These are phyloP conservation scores for Aaosphaeria arxii DNA, from an alignment of 2,329 filamentous ascomycete species.

Conservation along the genomic window DNA sequence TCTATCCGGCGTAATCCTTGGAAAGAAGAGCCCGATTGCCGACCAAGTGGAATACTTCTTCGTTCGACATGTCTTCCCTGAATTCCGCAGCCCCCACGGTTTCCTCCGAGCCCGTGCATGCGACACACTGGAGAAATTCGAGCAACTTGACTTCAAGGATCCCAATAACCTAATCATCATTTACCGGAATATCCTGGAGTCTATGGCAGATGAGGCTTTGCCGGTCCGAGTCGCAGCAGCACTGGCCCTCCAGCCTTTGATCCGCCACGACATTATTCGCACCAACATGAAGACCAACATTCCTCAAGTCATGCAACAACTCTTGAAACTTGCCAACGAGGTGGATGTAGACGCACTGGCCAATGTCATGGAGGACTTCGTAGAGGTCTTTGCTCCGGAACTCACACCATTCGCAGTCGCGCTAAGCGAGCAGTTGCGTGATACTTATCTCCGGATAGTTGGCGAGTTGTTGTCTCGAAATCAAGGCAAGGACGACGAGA, in stretches of 20 bases:
- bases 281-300: slow-evolving; percentile 97
- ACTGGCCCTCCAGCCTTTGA: slow-evolving; percentile 89
- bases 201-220: slow-evolving; percentile 90
- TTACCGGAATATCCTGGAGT: slow-evolving; percentile 94
- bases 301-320: slow-evolving; percentile 98
- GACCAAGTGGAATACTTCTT: slow-evolving; percentile 98
- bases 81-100: slow-evolving; percentile 88
- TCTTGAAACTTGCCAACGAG: slow-evolving; percentile 95
- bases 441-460: slow-evolving; percentile 93
- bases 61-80: slow-evolving; percentile 95
- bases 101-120: slow-evolving; percentile 93
- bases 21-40: slow-evolving; percentile 97
- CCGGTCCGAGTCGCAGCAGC: slow-evolving; percentile 93
- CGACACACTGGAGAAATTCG: slow-evolving; percentile 97
- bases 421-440: slow-evolving; percentile 88
- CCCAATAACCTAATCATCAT: slow-evolving; percentile 92
- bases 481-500: slow-evolving; percentile 68
- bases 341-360: slow-evolving; percentile 95
- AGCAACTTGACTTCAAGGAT: slow-evolving; percentile 95
- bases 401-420: slow-evolving; percentile 96
- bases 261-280: slow-evolving; percentile 90
- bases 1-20: slow-evolving; percentile 86
- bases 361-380: slow-evolving; percentile 99
- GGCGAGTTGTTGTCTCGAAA: slow-evolving; percentile 88
- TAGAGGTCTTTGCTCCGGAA: slow-evolving; percentile 96